Percentiles rank a stretch among this genome's conserved stretches.
Conservation (phyloP, 768 basidiomycete genomes). For the Hortiboletus flavorubellus region DNA sequence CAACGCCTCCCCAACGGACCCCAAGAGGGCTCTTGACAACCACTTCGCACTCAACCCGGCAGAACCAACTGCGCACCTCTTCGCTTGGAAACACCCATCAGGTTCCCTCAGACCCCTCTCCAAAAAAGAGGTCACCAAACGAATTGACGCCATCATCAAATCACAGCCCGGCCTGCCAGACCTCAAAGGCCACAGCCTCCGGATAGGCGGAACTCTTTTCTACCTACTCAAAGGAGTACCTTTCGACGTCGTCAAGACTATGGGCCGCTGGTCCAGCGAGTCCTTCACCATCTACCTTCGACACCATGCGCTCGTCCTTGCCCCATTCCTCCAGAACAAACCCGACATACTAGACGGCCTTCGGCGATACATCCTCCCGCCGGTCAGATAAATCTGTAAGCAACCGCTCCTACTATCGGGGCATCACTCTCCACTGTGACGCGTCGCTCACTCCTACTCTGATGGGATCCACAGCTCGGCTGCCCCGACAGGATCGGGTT, state of each 20-base stretch:
- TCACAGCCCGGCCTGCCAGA: neutral
- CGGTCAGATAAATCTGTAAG: neutral
- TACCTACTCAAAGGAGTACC: neutral
- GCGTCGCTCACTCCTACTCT: no score
- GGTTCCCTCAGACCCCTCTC: neutral
- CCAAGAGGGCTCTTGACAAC: rapidly evolving
- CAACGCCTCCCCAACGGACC: neutral
- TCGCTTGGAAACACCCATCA: neutral
- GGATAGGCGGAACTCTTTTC: neutral
- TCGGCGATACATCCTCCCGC: neutral
- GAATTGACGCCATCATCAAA: neutral
- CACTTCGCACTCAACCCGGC: neutral
- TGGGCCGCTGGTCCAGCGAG: neutral
- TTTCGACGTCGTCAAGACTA: neutral
- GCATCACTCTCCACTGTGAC: no score
- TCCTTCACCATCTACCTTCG: neutral
- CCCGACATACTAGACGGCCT: neutral
- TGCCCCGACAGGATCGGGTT: no score
- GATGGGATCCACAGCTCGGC: no score
- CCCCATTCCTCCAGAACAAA: neutral
- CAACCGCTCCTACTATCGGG: no score
- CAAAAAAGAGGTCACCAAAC: neutral
- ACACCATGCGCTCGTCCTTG: neutral
- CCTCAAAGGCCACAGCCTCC: neutral
- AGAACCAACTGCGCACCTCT: neutral